These are phyloP conservation scores for Diaporthe caulivora DNA, from an alignment of 2,329 filamentous ascomycete species.

Conservation along the genomic window DNA sequence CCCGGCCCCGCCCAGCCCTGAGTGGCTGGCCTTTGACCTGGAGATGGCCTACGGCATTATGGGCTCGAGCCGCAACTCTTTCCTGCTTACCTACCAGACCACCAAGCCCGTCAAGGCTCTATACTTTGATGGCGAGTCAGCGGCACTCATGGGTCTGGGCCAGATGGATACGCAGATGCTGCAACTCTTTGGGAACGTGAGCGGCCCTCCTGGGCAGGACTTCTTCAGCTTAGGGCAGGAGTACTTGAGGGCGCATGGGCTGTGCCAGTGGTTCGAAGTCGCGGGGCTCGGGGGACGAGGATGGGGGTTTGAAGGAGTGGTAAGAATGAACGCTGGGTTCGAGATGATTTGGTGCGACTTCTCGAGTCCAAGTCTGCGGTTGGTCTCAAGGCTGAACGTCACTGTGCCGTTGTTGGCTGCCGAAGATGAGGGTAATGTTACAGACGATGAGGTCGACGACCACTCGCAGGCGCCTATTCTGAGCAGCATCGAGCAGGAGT, in stretches of 20 bases:
- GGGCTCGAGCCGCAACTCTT: constrained; percentile 56
- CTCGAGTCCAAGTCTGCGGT: constrained; percentile 54
- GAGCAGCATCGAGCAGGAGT: not conserved
- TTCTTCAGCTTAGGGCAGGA: constrained; percentile 57
- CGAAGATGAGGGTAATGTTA: constrained; percentile 33
- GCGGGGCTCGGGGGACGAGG: constrained; percentile 56
- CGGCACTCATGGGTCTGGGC: constrained; percentile 59
- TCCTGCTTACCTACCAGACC: constrained; percentile 63
- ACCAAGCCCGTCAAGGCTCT: constrained; percentile 56
- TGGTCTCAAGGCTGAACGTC: constrained; percentile 59
- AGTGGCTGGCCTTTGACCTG: constrained; percentile 65
- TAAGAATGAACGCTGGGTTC: constrained; percentile 65
- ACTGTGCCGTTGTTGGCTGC: constrained; percentile 55
- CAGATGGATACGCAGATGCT: constrained; percentile 64
- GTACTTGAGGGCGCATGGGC: constrained; percentile 59
- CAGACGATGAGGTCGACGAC: not conserved
- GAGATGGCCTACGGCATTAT: constrained; percentile 68
- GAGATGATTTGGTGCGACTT: constrained; percentile 67
- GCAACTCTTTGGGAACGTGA: constrained; percentile 60
- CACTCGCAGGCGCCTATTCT: not conserved
- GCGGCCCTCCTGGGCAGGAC: constrained; percentile 47
- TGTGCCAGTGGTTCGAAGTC: constrained; percentile 59
- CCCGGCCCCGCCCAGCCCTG: constrained; percentile 57
- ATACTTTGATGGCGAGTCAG: constrained; percentile 65
- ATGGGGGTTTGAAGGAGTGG: constrained; percentile 62